Base-by-base conservation (phyloP, 2,329 filamentous ascomycete genomes). In the Blastomyces gilchristii region DNA sequence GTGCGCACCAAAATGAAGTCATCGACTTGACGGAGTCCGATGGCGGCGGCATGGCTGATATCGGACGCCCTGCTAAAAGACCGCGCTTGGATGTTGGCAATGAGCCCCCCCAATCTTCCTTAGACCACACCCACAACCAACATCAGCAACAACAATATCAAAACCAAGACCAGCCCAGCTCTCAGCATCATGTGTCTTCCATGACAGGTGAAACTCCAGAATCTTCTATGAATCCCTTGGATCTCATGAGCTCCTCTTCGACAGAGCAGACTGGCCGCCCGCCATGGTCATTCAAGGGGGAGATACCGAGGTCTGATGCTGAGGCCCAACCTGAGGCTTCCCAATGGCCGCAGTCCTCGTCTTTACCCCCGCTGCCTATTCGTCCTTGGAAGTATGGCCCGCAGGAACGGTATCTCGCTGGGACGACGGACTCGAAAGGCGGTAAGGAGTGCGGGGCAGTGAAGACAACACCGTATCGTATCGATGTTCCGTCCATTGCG, bases 241-340 rank as follows among this genome's bases (percentile, higher is more conserved):
- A 75, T 25, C 60, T 67, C 41, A 74, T 68, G 66, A 73, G 63
- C 66, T 70, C 70, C 1, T 68, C 59, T 62, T 71, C 60, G 65
- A 69, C 34, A 66, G 60, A 73, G 69, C 72, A 18, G 73, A 70
- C 71, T 70, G 73, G 58, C 72, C 71, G 75, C 18, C 75, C 75
- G n/a, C 67, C 70, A 31, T 77, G 74, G 73, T 76, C 74, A 6
- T 77, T 77, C 60, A 71, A 75, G 54, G 71, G 74, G 3, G 67
- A 74, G 60, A 64, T 76, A 58, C 71, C 73, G 37, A 74, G 76
- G 62, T 66, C 71, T 5, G 69, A 71, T n/a, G 69, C 60, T 54
- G 70, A 67, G 41, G 70, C 68, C 25, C 37, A 49, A 8, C 22
- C 59, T 3, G 41, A 49, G n/a, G 3, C n/a, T 25, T 39, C 61